phyloP scores from a whole-genome alignment of 2,329 filamentous ascomycete species.

The Zymoseptoria crescenta region DNA sequence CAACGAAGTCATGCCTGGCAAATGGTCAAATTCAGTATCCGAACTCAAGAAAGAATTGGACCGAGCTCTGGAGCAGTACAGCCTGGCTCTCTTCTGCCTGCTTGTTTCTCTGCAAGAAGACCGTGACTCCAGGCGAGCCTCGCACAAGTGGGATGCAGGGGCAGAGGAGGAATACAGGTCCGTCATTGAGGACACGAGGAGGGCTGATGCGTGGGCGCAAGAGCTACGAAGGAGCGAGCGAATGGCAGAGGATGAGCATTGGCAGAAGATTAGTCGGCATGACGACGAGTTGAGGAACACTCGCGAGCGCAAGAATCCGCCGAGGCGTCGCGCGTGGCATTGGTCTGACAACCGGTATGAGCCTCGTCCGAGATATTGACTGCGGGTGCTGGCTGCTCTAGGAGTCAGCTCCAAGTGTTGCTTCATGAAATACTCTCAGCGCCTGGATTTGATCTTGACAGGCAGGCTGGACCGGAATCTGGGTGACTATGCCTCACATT shows the following conservation, averaged over 20 bases:
- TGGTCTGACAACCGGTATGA: not conserved
- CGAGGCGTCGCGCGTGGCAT: not conserved
- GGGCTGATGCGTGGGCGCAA: not conserved
- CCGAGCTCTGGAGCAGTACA: not conserved
- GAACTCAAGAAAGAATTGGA: not conserved
- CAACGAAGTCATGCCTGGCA: not conserved
- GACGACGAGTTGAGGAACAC: not conserved
- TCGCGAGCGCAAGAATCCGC: not conserved
- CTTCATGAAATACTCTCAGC: not conserved
- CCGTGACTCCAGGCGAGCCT: not conserved
- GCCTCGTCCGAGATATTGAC: no score
- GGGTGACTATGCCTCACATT: not conserved
- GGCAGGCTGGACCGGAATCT: not conserved
- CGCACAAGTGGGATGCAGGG: not conserved
- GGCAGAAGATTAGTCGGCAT: not conserved
- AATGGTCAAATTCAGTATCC: not conserved
- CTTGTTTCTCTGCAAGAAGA: not conserved
- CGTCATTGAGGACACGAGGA: not conserved
- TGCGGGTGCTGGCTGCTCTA: no score
- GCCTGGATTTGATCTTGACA: not conserved
- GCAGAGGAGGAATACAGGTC: not conserved
- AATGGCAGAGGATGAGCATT: not conserved
- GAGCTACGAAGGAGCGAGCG: not conserved
- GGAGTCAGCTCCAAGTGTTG: no score
- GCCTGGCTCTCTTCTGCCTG: not conserved